Evolutionary conservation across 192 early-diverging fungal species (phyloP).

Genomic region (Coemansia sp.): DNA sequence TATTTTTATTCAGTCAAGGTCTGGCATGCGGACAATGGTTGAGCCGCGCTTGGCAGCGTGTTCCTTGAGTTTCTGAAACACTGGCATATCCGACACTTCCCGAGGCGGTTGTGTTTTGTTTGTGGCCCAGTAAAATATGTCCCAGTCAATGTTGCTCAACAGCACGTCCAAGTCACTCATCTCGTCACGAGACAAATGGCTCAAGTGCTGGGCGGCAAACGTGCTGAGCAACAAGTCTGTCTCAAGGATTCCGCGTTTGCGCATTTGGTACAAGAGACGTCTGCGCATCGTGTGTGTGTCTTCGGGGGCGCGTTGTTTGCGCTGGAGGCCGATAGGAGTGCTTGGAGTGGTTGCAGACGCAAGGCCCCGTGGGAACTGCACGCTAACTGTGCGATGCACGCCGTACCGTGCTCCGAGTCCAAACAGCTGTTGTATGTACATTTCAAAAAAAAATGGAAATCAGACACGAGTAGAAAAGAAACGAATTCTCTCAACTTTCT

Average conservation of each 20-base stretch:
- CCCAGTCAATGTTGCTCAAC: constrained; percentile 92
- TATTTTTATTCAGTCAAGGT: constrained; percentile 26
- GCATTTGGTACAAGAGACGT: constrained; percentile 79
- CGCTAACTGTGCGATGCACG: neutral
- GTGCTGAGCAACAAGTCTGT: constrained; percentile 89
- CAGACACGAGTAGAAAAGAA: neutral
- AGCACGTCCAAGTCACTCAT: constrained; percentile 77
- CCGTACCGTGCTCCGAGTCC: neutral
- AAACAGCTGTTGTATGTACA: neutral
- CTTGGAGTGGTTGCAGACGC: no score
- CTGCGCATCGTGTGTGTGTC: constrained; percentile 69
- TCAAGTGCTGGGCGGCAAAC: constrained; percentile 71
- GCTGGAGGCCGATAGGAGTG: constrained; percentile 24
- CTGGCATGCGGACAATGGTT: constrained; percentile 82
- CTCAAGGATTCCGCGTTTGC: constrained; percentile 95
- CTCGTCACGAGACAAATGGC: constrained; percentile 54
- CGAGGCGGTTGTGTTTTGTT: constrained; percentile 64
- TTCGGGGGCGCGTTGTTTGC: constrained; percentile 63
- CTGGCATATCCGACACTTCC: constrained; percentile 47
- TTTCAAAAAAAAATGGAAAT: neutral
- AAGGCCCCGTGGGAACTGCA: no score
- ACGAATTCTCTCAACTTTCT: neutral
- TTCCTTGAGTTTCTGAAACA: constrained; percentile 65
- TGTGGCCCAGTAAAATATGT: constrained; percentile 92
- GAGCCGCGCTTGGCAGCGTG: constrained; percentile 79